Evolutionary conservation across 2,329 filamentous ascomycete species (phyloP).

Genomic region (Botryotinia narcissicola): DNA sequence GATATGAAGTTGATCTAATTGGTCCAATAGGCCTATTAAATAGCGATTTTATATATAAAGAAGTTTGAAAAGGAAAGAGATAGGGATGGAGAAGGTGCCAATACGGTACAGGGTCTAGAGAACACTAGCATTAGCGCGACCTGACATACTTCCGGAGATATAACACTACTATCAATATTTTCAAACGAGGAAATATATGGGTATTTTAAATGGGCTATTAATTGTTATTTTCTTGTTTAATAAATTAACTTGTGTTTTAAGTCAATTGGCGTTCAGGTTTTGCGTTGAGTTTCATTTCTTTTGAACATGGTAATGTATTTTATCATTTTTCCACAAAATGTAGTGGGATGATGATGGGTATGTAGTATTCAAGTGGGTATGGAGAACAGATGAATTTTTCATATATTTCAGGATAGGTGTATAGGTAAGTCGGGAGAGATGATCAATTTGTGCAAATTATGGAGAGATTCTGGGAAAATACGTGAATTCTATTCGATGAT

Average conservation of each 20-base stretch:
- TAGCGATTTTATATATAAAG: too few species aligned
- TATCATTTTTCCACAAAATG: neutral
- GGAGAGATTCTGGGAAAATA: neutral
- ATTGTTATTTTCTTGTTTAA: neutral
- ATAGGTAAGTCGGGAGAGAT: neutral
- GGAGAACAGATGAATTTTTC: neutral
- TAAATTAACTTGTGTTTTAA: neutral
- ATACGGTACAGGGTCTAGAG: neutral
- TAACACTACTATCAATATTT: neutral
- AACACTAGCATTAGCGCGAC: neutral
- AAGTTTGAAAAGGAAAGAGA: accelerated
- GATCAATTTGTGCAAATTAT: neutral
- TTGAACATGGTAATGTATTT: neutral
- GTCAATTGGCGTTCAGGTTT: neutral
- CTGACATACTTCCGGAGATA: neutral
- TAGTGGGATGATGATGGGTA: neutral
- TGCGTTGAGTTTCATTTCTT: accelerated
- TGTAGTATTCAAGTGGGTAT: neutral
- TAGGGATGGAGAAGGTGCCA: accelerated
- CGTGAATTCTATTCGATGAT: neutral
- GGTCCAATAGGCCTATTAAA: too few species aligned
- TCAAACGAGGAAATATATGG: accelerated
- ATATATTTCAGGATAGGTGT: accelerated
- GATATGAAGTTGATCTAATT: neutral
- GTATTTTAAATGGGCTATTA: accelerated